Evolutionary conservation across 129 eudicot genomes (phyloP).

Genomic region (Silybum marianum): DNA sequence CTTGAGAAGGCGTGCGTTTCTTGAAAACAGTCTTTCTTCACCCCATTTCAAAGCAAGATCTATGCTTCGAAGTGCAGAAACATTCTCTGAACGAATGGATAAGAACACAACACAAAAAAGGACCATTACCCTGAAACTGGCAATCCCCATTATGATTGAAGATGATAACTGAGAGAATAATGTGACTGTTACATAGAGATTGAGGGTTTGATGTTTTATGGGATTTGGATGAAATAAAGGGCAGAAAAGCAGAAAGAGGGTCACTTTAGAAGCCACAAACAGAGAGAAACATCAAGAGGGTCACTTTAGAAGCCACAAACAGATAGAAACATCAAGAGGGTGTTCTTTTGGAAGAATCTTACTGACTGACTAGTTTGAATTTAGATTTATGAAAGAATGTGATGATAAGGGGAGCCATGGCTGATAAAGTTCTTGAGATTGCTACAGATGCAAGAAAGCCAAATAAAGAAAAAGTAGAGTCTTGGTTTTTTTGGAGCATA

Average conservation of each 20-base stretch:
- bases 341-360: slow-evolving; percentile 53
- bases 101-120: slow-evolving; percentile 50
- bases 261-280: not conserved
- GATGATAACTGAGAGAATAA: slow-evolving; percentile 5
- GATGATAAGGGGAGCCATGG: slow-evolving; percentile 24
- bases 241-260: slow-evolving; percentile 44
- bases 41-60: slow-evolving; percentile 56
- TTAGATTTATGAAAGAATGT: slow-evolving; percentile 30
- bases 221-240: slow-evolving; percentile 57
- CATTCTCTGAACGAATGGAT: slow-evolving; percentile 41
- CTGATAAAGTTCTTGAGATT: slow-evolving; percentile 43
- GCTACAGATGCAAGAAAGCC: slow-evolving; percentile 69
- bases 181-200: slow-evolving; percentile 37
- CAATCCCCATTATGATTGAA: slow-evolving; percentile 37
- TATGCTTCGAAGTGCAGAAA: slow-evolving; percentile 41
- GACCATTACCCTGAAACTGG: slow-evolving; percentile 31
- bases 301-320: not conserved
- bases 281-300: too few species aligned
- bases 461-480: slow-evolving; percentile 45
- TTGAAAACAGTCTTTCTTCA: slow-evolving; percentile 13
- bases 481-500: slow-evolving; percentile 53
- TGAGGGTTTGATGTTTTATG: slow-evolving; percentile 38
- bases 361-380: slow-evolving; percentile 40
- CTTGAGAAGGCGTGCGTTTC: slow-evolving; percentile 30
- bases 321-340: too few species aligned